phyloP scores from a whole-genome alignment of 257 asterid genomes.

The Capsicum rhomboideum region DNA sequence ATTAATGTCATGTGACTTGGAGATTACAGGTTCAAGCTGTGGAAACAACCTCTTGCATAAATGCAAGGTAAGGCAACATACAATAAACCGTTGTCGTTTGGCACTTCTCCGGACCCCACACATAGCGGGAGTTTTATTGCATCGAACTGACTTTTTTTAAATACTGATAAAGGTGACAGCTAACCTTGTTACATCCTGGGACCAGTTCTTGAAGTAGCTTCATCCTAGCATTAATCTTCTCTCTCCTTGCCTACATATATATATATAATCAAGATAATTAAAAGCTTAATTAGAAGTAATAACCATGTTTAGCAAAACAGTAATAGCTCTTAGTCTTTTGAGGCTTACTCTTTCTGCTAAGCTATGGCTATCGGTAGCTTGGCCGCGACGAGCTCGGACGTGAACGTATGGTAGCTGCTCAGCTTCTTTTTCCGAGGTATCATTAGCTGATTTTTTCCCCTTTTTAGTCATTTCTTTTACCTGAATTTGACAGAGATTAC shows the following conservation, averaged over 20 bases:
- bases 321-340: conserved; percentile 11
- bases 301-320: conserved; percentile 14
- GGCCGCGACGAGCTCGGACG: conserved; percentile 95
- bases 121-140: too few relatives aligned
- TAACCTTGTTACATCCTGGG: conserved; percentile 98
- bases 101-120: too few relatives aligned
- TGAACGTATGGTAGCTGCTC: conserved; percentile 82
- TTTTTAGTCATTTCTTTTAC: conserved; percentile 50
- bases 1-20: too few relatives aligned
- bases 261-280: neutral
- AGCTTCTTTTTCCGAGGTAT: conserved; percentile 37
- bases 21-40: too few relatives aligned
- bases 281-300: conserved; percentile 6
- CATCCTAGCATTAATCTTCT: conserved; percentile 96
- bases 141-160: neutral
- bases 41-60: too few relatives aligned
- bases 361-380: conserved; percentile 98
- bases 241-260: conserved; percentile 82
- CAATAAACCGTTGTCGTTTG: too few relatives aligned
- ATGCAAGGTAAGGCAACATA: too few relatives aligned
- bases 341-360: conserved; percentile 85
- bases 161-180: conserved; percentile 31
- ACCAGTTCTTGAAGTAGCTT: conserved; percentile 92
- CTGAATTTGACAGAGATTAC: conserved; percentile 16
- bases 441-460: conserved; percentile 50